phyloP scores from a whole-genome alignment of 2,329 filamentous ascomycete genomes.

The Colletotrichum plurivorum region DNA sequence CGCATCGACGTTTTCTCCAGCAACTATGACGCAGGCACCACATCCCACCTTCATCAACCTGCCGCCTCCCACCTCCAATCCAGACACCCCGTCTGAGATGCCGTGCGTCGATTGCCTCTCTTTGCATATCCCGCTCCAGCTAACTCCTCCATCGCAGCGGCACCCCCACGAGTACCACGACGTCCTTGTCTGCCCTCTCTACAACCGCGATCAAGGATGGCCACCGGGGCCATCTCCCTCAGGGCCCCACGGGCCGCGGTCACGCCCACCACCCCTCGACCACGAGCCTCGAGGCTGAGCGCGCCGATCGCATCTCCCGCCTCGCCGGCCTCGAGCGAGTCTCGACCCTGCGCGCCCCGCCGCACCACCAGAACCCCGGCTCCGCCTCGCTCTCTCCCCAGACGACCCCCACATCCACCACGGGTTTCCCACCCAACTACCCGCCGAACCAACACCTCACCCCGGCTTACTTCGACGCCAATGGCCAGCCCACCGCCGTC shows the following conservation, averaged over 20 bases:
- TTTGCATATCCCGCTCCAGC: slow-evolving; percentile 16
- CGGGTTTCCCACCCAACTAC: slow-evolving; percentile 58
- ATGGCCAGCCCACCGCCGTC: slow-evolving; percentile 74
- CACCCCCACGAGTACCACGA: slow-evolving; percentile 93
- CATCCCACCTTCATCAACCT: slow-evolving; percentile 84
- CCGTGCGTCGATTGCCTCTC: slow-evolving; percentile 73
- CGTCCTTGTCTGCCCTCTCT: slow-evolving; percentile 90
- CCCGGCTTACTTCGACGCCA: slow-evolving; percentile 85
- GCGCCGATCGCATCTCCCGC: slow-evolving; percentile 94
- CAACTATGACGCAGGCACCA: slow-evolving; percentile 56
- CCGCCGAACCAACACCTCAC: slow-evolving; percentile 57
- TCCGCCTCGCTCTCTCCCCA: slow-evolving; percentile 61
- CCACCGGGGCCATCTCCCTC: slow-evolving; percentile 84
- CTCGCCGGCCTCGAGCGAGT: slow-evolving; percentile 93
- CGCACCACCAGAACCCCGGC: slow-evolving; percentile 47
- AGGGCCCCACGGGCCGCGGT: slow-evolving; percentile 68
- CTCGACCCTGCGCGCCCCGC: slow-evolving; percentile 76
- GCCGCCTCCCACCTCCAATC: slow-evolving; percentile 84
- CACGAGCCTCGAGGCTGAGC: slow-evolving; percentile 88
- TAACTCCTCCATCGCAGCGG: slow-evolving; percentile 68
- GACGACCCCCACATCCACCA: slow-evolving; percentile 65
- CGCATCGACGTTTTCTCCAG: slow-evolving; percentile 7
- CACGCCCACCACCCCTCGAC: slow-evolving; percentile 73
- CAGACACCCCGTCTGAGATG: slow-evolving; percentile 89
- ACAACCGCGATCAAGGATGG: slow-evolving; percentile 98